These are phyloP conservation scores for Spiromastix sp. DNA, from an alignment of 2,329 filamentous ascomycete species.

Conservation along the genomic window DNA sequence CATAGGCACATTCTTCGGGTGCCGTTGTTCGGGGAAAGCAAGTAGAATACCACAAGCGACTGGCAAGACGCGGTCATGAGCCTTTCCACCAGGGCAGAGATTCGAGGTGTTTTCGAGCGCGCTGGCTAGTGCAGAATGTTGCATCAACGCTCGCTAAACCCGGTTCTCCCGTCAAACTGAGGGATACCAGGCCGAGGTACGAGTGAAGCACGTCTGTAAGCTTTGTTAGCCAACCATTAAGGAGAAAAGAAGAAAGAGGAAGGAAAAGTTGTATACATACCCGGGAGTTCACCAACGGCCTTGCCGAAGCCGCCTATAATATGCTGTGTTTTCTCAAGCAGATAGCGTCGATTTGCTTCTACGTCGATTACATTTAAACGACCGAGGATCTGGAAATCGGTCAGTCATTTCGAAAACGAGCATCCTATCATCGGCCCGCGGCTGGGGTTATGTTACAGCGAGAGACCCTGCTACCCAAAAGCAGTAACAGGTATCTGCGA, in stretches of 20 bases:
- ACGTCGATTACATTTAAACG: constrained; percentile 48
- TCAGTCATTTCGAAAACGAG: too few relatives aligned
- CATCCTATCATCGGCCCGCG: too few relatives aligned
- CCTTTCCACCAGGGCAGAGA: constrained; percentile 29
- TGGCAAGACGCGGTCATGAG: too few relatives aligned
- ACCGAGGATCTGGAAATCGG: constrained; percentile 46
- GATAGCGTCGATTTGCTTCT: constrained; percentile 58
- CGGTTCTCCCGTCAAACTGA: constrained; percentile 62
- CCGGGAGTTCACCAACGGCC: constrained; percentile 54
- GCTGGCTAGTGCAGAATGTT: constrained; percentile 60
- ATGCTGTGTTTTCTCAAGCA: constrained; percentile 81
- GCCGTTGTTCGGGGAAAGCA: too few relatives aligned
- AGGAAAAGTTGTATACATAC: constrained; percentile 27
- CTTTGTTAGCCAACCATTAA: constrained; percentile 38
- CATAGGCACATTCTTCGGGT: too few relatives aligned
- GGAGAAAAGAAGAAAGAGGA: constrained; percentile 21
- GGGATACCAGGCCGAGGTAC: constrained; percentile 72
- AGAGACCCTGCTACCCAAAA: constrained; percentile 77
- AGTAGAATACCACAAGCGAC: too few relatives aligned
- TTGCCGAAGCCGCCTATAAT: constrained; percentile 76
- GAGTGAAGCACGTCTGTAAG: constrained; percentile 67
- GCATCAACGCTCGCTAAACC: constrained; percentile 63
- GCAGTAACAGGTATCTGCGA: constrained; percentile 87
- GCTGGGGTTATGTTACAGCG: too few relatives aligned
- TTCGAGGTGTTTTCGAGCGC: constrained; percentile 30